Conservation (phyloP, 2,329 filamentous ascomycete genomes). For the Colletotrichum cordylinicola region DNA sequence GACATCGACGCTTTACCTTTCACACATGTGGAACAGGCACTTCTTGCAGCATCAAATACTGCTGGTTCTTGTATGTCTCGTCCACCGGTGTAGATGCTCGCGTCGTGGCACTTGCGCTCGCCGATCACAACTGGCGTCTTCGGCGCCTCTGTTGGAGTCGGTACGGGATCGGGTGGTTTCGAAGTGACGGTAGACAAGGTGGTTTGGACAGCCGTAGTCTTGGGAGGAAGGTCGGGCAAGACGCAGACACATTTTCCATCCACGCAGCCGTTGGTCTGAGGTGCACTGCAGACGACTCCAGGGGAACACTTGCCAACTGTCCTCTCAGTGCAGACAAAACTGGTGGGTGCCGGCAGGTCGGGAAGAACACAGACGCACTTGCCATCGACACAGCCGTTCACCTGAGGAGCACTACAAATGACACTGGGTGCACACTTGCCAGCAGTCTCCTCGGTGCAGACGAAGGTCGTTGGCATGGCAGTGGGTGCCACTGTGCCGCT, state of each 20-base stretch:
- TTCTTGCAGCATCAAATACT: neutral
- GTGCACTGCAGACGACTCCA: neutral
- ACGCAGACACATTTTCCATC: neutral
- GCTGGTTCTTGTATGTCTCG: neutral
- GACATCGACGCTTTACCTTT: too few species aligned
- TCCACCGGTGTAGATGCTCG: neutral
- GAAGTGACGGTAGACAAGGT: neutral
- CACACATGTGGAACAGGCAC: too few species aligned
- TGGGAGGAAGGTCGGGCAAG: neutral
- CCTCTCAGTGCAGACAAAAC: neutral
- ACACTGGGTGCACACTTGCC: neutral
- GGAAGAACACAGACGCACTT: neutral
- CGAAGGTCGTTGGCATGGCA: neutral
- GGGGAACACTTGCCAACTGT: neutral
- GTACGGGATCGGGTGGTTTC: neutral
- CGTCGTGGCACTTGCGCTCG: neutral
- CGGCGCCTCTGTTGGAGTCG: accelerated
- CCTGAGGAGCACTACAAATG: neutral
- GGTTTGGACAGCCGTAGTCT: accelerated
- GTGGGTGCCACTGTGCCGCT: neutral
- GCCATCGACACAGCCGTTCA: neutral
- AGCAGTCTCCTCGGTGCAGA: neutral
- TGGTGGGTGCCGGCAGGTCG: too few species aligned
- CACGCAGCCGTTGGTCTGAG: neutral
- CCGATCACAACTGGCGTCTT: accelerated